These are phyloP conservation scores for Coemansia javaensis DNA, from an alignment of 192 early-diverging fungal species.

Conservation along the genomic window DNA sequence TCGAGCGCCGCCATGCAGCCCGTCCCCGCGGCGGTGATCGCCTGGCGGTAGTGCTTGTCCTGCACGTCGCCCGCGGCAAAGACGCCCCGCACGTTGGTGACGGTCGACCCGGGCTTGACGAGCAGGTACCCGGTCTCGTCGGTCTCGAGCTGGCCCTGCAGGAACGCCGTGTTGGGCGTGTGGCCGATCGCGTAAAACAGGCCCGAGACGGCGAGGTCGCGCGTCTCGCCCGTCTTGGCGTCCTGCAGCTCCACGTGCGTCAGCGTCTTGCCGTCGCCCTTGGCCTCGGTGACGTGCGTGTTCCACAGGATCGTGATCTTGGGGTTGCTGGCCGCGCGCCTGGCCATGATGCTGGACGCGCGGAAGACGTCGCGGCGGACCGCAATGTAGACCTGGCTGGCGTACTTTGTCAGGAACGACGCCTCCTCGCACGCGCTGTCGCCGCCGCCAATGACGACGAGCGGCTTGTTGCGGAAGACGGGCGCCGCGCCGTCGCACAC, in stretches of 20 bases:
- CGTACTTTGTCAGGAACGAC: conserved; percentile 95
- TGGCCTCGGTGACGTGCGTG: conserved; percentile 74
- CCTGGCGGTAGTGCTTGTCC: conserved; percentile 94
- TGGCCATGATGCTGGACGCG: conserved; percentile 96
- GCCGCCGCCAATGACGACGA: conserved; percentile 95
- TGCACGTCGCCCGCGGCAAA: conserved; percentile 99
- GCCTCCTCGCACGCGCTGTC: conserved; percentile 97
- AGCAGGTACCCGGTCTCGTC: conserved; percentile 90
- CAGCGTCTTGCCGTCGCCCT: conserved; percentile 82
- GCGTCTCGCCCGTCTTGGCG: conserved; percentile 64
- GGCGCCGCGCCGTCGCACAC: conserved; percentile 98
- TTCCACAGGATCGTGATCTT: conserved; percentile 94
- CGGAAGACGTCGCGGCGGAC: conserved; percentile 94
- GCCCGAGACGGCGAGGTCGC: conserved; percentile 74
- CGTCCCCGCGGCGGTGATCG: conserved; percentile 91
- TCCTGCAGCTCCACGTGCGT: conserved; percentile 68
- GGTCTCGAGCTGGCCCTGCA: conserved; percentile 71
- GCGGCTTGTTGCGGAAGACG: conserved; percentile 92
- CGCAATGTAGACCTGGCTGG: conserved; percentile 87
- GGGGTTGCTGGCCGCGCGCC: conserved; percentile 75
- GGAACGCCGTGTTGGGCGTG: conserved; percentile 74
- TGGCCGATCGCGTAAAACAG: conserved; percentile 99
- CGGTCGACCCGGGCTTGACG: conserved; percentile 69
- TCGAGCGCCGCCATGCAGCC: conserved; percentile 99
- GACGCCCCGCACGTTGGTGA: conserved; percentile 86